Evolutionary conservation across 129 eudicot genomes (phyloP).

Genomic region (Pulicaria dysenterica): DNA sequence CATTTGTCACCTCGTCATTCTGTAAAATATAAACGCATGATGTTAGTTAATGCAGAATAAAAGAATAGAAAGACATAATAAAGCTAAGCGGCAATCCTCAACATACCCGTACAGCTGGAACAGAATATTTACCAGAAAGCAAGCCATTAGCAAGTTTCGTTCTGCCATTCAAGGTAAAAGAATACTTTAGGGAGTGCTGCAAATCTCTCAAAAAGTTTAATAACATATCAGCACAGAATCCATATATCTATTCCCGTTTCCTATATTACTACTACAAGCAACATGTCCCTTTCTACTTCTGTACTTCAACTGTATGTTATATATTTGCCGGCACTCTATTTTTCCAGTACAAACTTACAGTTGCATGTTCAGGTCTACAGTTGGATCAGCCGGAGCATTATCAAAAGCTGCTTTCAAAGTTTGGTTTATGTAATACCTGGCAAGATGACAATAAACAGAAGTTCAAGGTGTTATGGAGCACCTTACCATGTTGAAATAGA

Average conservation of each 20-base stretch:
- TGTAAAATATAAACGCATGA: constrained; percentile 26
- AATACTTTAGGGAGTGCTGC: not conserved
- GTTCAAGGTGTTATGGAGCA: too few species aligned
- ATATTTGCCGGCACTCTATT: not conserved
- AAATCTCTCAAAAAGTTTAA: not conserved
- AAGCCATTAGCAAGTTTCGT: constrained; percentile 83
- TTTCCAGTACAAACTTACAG: constrained; percentile 53
- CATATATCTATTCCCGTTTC: not conserved
- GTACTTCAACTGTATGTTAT: not conserved
- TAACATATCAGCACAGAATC: constrained; percentile 13
- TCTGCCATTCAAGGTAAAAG: constrained; percentile 39
- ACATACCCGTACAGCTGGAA: constrained; percentile 67
- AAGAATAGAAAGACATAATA: constrained; percentile 6
- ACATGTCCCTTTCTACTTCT: constrained; percentile 8
- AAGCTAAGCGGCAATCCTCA: not conserved
- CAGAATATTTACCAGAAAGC: constrained; percentile 91
- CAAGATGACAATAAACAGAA: constrained; percentile 4
- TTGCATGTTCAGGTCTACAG: constrained; percentile 90
- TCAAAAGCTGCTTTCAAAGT: constrained; percentile 70
- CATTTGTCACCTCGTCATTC: constrained; percentile 49
- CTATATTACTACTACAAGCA: constrained; percentile 1
- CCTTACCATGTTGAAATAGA: not conserved
- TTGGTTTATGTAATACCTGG: constrained; percentile 68
- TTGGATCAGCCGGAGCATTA: constrained; percentile 93
- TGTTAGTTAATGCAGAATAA: constrained; percentile 18